phyloP scores from a whole-genome alignment of 2,329 filamentous ascomycete genomes.

The Madurella fahalii region DNA sequence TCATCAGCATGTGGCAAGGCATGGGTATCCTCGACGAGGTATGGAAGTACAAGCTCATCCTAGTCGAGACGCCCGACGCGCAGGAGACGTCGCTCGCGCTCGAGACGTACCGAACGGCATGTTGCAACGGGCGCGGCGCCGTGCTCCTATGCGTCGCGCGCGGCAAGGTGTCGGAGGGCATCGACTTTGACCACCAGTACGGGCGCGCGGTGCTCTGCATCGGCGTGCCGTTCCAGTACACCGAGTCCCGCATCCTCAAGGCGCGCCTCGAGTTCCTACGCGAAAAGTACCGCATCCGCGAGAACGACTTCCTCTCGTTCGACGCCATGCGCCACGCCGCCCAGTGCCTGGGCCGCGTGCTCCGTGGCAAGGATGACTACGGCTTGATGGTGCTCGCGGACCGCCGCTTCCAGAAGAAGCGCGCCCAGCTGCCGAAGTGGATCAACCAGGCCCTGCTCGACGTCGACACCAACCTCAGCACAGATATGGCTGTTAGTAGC shows the following conservation, averaged over 20 bases:
- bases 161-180: slow-evolving; percentile 95
- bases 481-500: slow-evolving; percentile 87
- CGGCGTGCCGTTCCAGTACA: slow-evolving; percentile 97
- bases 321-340: slow-evolving; percentile 99
- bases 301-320: slow-evolving; percentile 97
- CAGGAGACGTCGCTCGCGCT: slow-evolving; percentile 94
- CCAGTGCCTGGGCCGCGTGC: slow-evolving; percentile 89
- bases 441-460: slow-evolving; percentile 85
- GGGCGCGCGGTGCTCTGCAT: slow-evolving; percentile 94
- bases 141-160: slow-evolving; percentile 91
- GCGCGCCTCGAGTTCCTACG: slow-evolving; percentile 92
- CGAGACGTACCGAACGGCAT: slow-evolving; percentile 95
- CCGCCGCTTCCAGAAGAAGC: slow-evolving; percentile 87
- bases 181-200: slow-evolving; percentile 99
- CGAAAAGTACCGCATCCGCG: slow-evolving; percentile 93
- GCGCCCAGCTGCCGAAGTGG: slow-evolving; percentile 90
- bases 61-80: slow-evolving; percentile 95
- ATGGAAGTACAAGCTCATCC: slow-evolving; percentile 98
- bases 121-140: slow-evolving; percentile 92
- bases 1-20: slow-evolving; percentile 98
- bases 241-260: slow-evolving; percentile 93
- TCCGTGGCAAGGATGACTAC: slow-evolving; percentile 96
- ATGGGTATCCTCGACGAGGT: slow-evolving; percentile 97
- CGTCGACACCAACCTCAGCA: slow-evolving; percentile 83
- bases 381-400: slow-evolving; percentile 99